Evolutionary conservation across 169 alveolate species (phyloP).

Genomic region (Prorocentrum cordatum): DNA sequence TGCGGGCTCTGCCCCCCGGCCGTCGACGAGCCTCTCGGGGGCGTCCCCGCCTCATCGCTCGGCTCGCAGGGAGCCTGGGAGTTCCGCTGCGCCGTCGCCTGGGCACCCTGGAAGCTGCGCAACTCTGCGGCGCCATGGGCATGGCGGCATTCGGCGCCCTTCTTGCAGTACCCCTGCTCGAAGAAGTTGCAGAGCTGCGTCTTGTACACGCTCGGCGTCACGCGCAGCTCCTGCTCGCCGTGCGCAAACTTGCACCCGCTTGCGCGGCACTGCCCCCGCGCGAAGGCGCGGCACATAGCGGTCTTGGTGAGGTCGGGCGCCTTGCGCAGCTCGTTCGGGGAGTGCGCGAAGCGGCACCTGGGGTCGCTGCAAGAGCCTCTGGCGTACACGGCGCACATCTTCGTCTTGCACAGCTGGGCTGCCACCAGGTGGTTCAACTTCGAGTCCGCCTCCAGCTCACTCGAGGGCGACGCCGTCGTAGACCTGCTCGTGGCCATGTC

Average conservation of each 20-base stretch:
- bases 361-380: slow-evolving; percentile 22
- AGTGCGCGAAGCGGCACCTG: slow-evolving; percentile 38
- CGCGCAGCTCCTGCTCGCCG: neutral
- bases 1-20: too few species aligned
- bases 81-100: too few species aligned
- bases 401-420: slow-evolving; percentile 52
- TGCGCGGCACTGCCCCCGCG: slow-evolving; percentile 39
- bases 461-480: too few species aligned
- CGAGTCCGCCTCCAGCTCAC: too few species aligned
- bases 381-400: slow-evolving; percentile 19
- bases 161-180: neutral
- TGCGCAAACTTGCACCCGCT: neutral
- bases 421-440: slow-evolving; percentile 55
- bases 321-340: slow-evolving; percentile 16
- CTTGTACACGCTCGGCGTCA: neutral
- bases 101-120: neutral
- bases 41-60: too few species aligned
- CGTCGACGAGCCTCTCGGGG: too few species aligned
- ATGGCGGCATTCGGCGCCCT: neutral
- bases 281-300: slow-evolving; percentile 46
- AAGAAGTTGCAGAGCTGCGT: slow-evolving; percentile 8
- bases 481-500: too few species aligned
- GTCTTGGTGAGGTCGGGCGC: slow-evolving; percentile 55
- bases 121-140: neutral
- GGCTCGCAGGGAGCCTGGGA: too few species aligned